Evolutionary conservation across 495 filamentous ascomycete species (phyloP).

Genomic region (Hyaloscypha finlandica): DNA sequence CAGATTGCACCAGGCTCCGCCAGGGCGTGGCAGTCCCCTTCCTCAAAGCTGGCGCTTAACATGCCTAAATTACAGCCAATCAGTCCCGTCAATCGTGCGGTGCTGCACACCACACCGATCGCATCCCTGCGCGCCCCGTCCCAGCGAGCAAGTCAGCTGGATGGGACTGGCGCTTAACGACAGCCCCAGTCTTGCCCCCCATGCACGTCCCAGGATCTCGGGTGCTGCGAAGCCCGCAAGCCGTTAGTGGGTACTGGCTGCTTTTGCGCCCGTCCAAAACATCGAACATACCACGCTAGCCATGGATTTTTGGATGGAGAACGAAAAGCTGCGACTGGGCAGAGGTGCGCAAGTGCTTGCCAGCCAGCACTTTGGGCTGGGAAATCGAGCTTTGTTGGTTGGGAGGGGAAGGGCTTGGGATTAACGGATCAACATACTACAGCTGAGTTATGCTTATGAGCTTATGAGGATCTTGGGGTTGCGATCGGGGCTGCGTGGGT

Average conservation of each 20-base stretch:
- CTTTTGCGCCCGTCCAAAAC: not conserved
- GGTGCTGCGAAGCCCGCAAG: not conserved
- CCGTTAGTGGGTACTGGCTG: conserved; percentile 5
- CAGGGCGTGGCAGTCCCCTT: not conserved
- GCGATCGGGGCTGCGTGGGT: conserved; percentile 1
- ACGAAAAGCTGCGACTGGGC: not conserved
- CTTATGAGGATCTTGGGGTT: conserved; percentile 19
- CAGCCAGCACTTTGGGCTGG: not conserved
- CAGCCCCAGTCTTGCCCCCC: not conserved
- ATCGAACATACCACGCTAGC: not conserved
- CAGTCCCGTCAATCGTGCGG: not conserved
- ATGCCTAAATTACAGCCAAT: not conserved
- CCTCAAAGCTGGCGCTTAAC: conserved; percentile 8
- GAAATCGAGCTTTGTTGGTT: not conserved
- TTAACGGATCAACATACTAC: not conserved
- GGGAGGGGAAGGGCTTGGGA: not conserved
- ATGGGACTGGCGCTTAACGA: conserved; percentile 11
- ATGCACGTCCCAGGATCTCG: conserved; percentile 17
- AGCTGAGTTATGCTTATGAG: conserved; percentile 26
- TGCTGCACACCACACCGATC: conserved; percentile 15
- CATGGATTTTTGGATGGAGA: not conserved
- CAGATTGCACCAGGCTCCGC: not conserved
- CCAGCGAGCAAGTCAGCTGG: conserved; percentile 9
- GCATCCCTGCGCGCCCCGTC: not conserved
- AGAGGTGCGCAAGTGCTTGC: not conserved